These are phyloP conservation scores for Ceriops decandra DNA, from an alignment of 345 rosid genomes.

Conservation along the genomic window DNA sequence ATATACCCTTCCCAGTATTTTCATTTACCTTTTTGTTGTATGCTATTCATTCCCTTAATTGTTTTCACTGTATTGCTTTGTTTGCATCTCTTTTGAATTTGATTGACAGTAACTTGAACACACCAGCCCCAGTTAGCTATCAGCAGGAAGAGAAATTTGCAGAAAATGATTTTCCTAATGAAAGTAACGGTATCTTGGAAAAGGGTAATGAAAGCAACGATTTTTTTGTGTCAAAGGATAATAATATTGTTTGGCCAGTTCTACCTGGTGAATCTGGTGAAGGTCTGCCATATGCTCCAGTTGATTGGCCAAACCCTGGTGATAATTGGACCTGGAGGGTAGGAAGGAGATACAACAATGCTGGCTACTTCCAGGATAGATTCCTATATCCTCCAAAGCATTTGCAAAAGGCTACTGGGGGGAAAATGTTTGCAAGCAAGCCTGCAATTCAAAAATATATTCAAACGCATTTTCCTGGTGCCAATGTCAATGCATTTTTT, in stretches of 20 bases:
- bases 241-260: conserved; percentile 36
- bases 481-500: conserved; percentile 23
- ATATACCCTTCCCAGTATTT: neutral
- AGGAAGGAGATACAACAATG: conserved; percentile 41
- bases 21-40: neutral
- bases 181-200: neutral
- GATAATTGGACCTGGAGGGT: conserved; percentile 67
- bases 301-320: conserved; percentile 60
- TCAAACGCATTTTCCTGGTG: conserved; percentile 14
- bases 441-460: conserved; percentile 13
- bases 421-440: conserved; percentile 21
- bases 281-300: conserved; percentile 73
- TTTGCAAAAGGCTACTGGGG: neutral
- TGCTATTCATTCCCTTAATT: neutral
- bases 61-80: neutral
- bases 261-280: conserved; percentile 44
- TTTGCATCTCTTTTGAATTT: neutral
- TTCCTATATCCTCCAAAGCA: conserved; percentile 28
- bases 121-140: conserved; percentile 5
- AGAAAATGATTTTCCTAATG: conserved; percentile 11
- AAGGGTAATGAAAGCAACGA: neutral
- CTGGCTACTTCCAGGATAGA: conserved; percentile 49
- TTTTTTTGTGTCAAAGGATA: conserved; percentile 28
- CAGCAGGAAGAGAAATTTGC: neutral
- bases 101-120: conserved; percentile 1